Conservation (phyloP, 306 rosid species). For the Ormosia emarginata region DNA sequence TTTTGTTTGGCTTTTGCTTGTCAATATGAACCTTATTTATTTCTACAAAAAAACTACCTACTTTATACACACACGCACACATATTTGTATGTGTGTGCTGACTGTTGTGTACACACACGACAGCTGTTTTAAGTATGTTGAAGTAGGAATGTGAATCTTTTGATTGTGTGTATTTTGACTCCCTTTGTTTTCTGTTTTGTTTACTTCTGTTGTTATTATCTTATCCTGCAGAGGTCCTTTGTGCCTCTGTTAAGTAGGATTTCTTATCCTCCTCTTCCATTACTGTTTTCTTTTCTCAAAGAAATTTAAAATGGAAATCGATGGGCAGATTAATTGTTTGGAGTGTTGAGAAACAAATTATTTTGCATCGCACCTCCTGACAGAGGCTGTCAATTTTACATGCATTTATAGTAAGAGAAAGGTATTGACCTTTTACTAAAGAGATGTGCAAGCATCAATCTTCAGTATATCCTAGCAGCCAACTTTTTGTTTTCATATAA, state of each 20-base stretch:
- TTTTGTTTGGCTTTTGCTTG: conserved; percentile 6
- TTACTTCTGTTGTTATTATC: neutral
- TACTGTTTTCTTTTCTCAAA: no score
- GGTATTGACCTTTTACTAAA: conserved; percentile 3
- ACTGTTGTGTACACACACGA: neutral
- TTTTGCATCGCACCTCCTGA: no score
- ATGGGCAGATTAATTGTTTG: no score
- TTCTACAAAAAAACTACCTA: neutral
- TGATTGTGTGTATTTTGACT: neutral
- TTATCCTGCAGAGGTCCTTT: neutral
- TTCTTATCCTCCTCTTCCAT: neutral
- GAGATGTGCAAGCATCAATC: conserved; percentile 1
- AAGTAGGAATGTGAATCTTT: neutral
- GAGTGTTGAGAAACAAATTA: no score
- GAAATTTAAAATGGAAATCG: no score
- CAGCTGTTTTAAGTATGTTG: neutral
- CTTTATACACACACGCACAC: neutral
- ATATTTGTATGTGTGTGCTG: no score
- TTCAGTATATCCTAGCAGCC: neutral
- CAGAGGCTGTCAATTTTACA: neutral
- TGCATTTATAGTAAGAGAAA: neutral
- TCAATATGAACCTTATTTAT: neutral
- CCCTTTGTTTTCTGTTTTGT: neutral
- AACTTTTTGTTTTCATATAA: neutral
- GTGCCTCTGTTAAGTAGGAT: neutral